Evolutionary conservation across 1,139 yeast species (phyloP), one percentile per base, ranked within the genome.

Genomic region (Debaryomyces sp.): DNA sequence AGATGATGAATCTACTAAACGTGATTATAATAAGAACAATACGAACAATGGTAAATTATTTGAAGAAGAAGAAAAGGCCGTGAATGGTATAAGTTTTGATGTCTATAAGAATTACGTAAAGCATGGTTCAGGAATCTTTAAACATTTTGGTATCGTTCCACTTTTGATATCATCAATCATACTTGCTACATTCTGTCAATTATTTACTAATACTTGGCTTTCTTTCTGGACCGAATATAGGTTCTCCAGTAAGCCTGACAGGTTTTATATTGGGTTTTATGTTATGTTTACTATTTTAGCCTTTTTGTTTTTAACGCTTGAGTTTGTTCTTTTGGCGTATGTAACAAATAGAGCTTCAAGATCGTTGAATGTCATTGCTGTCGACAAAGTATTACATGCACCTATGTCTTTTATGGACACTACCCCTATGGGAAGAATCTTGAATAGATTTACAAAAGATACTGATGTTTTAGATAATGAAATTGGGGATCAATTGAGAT

Each of bases 381-480:
- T 73, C 21, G 58, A 62, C 13, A 71, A 62, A 37, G 60, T 81
- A n/a, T 60, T 81, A 50, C 77, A 74, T 54, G 77, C 82, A 2
- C 87, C 87, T 38, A 80, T 81, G 84, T 61, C 78, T 23, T 82
- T 73, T 56, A 73, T 82, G 73, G 88, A 83, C 63, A 70, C 77
- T 13, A 81, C 86, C 0, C 87, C 87, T 9, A 71, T 80, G 67
- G 88, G 87, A 17, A 70, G 85, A 61, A 78, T 82, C 24, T 61
- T 82, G 59, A 81, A 82, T 59, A 69, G 87, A 54, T 81, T 82
- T 58, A 86, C 96, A 1, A 89, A 88, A 60, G 97, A 90, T 65
- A 86, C 95, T 0, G 96, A 89, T 62, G 84, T 85, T 30, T 70
- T 89, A 58, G 97, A 90, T 63, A 87, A 87, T 61, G 90, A 86